Conservation (phyloP, 2,329 filamentous ascomycete genomes). For the Fusarium circinatum region DNA sequence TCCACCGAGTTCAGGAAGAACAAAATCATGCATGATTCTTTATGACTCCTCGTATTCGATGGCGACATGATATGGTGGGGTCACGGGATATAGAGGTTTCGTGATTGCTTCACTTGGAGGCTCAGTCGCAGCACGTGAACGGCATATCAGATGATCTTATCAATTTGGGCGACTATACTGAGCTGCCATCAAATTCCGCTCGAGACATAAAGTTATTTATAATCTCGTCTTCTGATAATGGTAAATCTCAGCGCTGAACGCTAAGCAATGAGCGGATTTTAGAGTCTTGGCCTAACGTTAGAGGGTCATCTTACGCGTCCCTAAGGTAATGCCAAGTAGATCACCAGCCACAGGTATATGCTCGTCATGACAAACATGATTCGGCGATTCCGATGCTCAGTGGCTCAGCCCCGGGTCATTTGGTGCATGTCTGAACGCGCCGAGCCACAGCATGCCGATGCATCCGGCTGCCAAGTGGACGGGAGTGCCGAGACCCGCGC, state of each 20-base stretch:
- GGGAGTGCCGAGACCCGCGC: conserved; percentile 22
- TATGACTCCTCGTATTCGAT: not conserved
- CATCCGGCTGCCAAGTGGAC: conserved; percentile 36
- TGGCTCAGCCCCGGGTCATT: conserved; percentile 1
- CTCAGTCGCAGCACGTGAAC: not conserved
- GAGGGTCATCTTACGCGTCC: conserved; percentile 12
- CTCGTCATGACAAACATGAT: not conserved
- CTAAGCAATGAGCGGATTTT: not conserved
- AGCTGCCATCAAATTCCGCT: not conserved
- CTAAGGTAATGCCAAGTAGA: conserved; percentile 20
- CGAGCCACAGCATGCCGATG: conserved; percentile 33
- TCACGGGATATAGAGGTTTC: not conserved
- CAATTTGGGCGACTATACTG: too few species aligned
- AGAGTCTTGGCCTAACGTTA: not conserved
- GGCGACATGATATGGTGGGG: not conserved
- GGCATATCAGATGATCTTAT: not conserved
- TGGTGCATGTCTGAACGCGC: not conserved
- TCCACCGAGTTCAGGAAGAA: not conserved
- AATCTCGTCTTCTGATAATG: not conserved
- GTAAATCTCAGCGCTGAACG: not conserved
- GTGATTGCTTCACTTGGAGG: not conserved
- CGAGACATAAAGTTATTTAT: not conserved
- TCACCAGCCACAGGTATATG: conserved; percentile 23
- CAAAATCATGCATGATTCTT: not conserved
- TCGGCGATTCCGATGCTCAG: conserved; percentile 11